Base-by-base conservation (phyloP, 768 basidiomycete species). In the Boletus subcaerulescens region DNA sequence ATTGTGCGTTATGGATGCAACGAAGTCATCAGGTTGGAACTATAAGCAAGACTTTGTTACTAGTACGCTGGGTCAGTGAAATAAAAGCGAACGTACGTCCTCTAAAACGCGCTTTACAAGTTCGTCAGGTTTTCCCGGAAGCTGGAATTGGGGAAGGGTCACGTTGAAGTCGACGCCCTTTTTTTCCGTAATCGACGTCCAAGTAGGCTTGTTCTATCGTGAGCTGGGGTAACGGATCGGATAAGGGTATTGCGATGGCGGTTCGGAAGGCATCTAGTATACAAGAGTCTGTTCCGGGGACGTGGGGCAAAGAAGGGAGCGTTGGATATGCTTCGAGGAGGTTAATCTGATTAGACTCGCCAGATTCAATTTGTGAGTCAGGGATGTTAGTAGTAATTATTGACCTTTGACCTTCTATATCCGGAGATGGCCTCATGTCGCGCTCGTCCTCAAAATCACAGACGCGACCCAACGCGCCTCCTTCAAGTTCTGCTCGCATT, bases 151-250 rank as follows among this genome's bases (percentile, higher is more conserved):
- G n/a, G 94, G 91, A 46, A 98, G 71, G 1, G 96, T 93, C 18
- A 98, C 82, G 0, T 89, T 89, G 62, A 97, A 93, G 73, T 98
- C 95, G 43, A 81, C 86, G n/a, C 90, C 92, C 72, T 22, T 95
- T 95, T 74, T 95, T 93, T 35, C 91, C 92, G 59, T 87, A 90
- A 68, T 94, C 89, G 1, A 97, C 87, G 20, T 90, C 94, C 22
- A 80, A 69, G 71, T 91, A 97, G 0, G 86, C 92, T 64, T 91
- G 84, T 39, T 90, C 89, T 26, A 92, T 56, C 0, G 86, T 78
- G 48, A 96, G 72, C 3, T 73, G 71, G 29, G 85, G 83, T 8
- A 92, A 72, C 0, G 83, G 80, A 48, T 87, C 84, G 9, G 84
- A 81, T 29, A 92, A 66, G 56, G 80, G 78, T 63, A 85, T 78